A percentile compares a stretch with the other conserved stretches of the same genome.
These are phyloP conservation scores for Prunus padus DNA, from an alignment of 306 rosid genomes.

Conservation along the genomic window DNA sequence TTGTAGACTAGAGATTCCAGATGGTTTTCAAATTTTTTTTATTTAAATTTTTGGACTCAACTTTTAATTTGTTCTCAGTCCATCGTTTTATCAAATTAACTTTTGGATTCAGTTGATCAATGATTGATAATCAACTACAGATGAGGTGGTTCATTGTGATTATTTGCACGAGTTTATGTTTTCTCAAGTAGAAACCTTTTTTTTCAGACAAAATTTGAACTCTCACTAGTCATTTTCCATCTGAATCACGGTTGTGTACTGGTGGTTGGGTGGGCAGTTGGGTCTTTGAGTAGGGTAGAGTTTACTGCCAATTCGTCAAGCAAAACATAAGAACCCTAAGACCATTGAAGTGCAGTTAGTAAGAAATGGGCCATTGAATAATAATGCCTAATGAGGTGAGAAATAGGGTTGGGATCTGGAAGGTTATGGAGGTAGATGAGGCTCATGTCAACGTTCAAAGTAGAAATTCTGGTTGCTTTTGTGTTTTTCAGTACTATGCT, in stretches of 20 bases:
- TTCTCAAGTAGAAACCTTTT: not conserved
- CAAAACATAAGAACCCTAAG: no score
- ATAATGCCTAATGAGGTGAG: no score
- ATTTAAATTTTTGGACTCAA: not conserved
- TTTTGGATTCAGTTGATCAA: not conserved
- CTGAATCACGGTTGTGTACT: not conserved
- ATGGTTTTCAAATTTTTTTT: conserved; percentile 1
- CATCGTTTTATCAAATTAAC: not conserved
- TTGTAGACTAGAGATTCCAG: not conserved
- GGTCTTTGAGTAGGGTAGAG: no score
- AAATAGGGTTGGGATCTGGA: no score
- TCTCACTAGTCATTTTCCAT: not conserved
- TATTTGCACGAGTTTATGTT: not conserved
- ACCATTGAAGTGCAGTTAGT: no score
- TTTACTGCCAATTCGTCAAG: no score
- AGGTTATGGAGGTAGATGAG: no score
- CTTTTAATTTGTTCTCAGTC: not conserved
- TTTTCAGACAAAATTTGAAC: not conserved
- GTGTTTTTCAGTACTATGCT: no score
- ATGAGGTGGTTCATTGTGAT: not conserved
- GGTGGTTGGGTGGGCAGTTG: no score
- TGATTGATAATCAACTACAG: not conserved
- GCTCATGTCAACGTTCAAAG: no score
- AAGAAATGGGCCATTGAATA: no score
- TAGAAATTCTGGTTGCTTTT: no score